Evolutionary conservation across 2,329 filamentous ascomycete genomes (phyloP), one percentile per base, ranked within the genome.

Genomic region (Sclerotinia subarctica): DNA sequence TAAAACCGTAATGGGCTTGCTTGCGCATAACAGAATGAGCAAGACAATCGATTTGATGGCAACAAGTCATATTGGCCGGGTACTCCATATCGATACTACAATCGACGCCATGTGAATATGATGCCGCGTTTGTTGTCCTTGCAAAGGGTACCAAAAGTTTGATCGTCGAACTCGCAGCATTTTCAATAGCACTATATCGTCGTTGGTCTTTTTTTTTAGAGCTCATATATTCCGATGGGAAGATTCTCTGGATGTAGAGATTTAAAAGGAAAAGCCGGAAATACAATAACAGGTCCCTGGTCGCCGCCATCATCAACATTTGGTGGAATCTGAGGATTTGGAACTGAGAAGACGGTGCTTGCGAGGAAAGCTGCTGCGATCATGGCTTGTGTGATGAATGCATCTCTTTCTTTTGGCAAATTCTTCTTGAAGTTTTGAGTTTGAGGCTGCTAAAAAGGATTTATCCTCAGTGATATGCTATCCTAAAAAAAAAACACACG

Each of bases 181-280:
- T 59, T 59, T 42, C 57, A 59, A 21, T 59, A 44, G 57, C 57
- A 46, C 17, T 59, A 7, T 46, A 17, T 46, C 3, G 7, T 19
- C 6, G 10, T n/a, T 32, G 32, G 38, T 17, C 46, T 29, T 8
- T 46, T 29, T 8, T 46, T 10, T 24, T 26, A 19, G 24, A 19
- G 4, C 13, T n/a, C 1, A 42, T 17, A 42, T 42, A 42, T 42
- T 0, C 38, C 15, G 13, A 42, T 15, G 38, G 53, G 21, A 21
- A 52, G 2, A n/a, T 47, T n/a, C 19, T 47, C 7, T 21, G 3
- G n/a, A 8, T 47, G 17, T 3, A 8, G 8, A 11, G 29, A 3
- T 5, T 5, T 0, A 3, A n/a, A 13, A 38, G 13, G 21, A 4
- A 56, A 24, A 24, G 0, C 0, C 1, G 3, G 2, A 32, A 32